Conservation (phyloP, 306 rosid species). For the Cucumis melo region DNA sequence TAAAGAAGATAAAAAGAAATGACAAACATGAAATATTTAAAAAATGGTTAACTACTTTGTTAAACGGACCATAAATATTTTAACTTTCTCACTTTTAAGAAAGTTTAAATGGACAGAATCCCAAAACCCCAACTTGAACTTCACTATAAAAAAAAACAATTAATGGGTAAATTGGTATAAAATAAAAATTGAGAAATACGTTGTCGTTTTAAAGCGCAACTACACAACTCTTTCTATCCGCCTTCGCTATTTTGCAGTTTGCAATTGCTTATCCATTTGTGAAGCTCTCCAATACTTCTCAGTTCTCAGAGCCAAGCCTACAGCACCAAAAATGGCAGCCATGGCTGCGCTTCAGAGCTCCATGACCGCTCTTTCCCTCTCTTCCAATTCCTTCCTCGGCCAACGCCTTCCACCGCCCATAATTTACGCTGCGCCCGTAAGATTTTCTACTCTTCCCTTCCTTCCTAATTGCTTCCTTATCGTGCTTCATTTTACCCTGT, state of each 20-base stretch:
- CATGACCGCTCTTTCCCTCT: conserved; percentile 55
- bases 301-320: neutral
- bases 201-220: neutral
- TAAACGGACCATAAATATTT: too few species aligned
- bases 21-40: too few species aligned
- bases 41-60: too few species aligned
- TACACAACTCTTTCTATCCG: neutral
- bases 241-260: neutral
- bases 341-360: conserved; percentile 84
- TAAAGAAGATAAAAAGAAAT: too few species aligned
- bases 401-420: conserved; percentile 50
- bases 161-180: too few species aligned
- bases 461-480: neutral
- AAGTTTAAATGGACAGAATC: too few species aligned
- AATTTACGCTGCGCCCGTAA: conserved; percentile 36
- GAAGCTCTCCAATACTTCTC: neutral
- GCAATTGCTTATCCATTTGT: neutral
- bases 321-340: conserved; percentile 56
- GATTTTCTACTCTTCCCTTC: neutral
- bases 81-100: too few species aligned
- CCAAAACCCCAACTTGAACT: too few species aligned
- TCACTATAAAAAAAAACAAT: too few species aligned
- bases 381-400: conserved; percentile 74
- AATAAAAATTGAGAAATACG: neutral
- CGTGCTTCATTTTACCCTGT: neutral